Percentiles rank a stretch among this genome's conserved stretches.
Evolutionary conservation across 2,329 filamentous ascomycete species (phyloP).

Genomic region (Penicillium sp.): DNA sequence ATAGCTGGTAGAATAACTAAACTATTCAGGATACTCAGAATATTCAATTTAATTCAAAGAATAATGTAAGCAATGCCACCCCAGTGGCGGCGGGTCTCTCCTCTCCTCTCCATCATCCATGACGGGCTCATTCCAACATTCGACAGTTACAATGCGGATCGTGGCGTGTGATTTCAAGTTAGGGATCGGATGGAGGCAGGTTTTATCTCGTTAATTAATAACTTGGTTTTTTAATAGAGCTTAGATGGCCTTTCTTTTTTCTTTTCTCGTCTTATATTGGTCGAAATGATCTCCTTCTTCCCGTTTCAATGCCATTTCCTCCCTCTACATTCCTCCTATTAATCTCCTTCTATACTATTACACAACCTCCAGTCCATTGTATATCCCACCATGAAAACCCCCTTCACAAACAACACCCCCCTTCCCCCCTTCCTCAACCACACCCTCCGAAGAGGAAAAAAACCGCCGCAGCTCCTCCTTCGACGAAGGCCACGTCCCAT

Average conservation of each 20-base stretch:
- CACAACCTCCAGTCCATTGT: no score
- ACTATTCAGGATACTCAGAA: background rate
- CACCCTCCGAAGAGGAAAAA: constrained; percentile 18
- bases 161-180: background rate
- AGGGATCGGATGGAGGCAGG: background rate
- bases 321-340: no score
- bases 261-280: background rate
- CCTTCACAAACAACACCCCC: background rate
- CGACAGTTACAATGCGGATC: background rate
- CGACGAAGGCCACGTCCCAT: constrained; percentile 40
- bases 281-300: no score
- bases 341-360: no score
- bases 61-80: background rate
- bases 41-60: background rate
- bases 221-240: no score
- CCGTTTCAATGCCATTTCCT: no score
- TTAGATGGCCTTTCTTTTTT: background rate
- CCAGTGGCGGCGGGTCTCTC: background rate
- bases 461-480: constrained; percentile 19
- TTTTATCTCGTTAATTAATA: no score
- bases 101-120: background rate
- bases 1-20: background rate
- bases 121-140: background rate
- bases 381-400: background rate
- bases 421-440: no score